A percentile compares a stretch with the other conserved stretches of the same genome.
phyloP scores from a whole-genome alignment of 805 yeast species.

The Yarrowia deformans region DNA sequence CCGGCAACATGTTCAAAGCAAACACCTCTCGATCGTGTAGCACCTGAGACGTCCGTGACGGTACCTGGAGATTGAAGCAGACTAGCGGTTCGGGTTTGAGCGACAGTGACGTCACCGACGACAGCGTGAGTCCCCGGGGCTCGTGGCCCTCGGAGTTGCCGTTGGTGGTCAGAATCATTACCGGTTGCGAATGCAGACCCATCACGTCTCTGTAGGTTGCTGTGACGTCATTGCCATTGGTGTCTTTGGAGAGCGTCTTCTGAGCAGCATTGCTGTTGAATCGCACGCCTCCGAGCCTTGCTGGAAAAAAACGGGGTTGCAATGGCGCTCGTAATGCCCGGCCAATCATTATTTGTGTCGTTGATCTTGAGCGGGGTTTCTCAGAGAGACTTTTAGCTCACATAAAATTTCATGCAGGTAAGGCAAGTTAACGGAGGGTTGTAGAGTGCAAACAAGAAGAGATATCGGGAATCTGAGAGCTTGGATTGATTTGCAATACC shows the following conservation, averaged over 20 bases:
- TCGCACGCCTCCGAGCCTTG: background rate
- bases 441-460: background rate
- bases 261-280: background rate
- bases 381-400: background rate
- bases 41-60: conserved; percentile 77
- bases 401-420: conserved; percentile 3
- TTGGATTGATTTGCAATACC: background rate
- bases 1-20: conserved; percentile 79
- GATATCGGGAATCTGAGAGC: background rate
- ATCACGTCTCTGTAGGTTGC: conserved; percentile 52
- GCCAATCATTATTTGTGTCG: background rate
- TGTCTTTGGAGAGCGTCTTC: background rate
- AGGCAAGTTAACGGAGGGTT: background rate
- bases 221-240: background rate
- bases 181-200: conserved; percentile 60
- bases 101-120: conserved; percentile 84
- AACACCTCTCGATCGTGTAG: conserved; percentile 65
- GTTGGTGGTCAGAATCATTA: conserved; percentile 66
- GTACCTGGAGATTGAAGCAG: conserved; percentile 86
- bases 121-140: conserved; percentile 75
- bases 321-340: conserved; percentile 3
- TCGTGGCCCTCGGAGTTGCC: conserved; percentile 42
- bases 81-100: conserved; percentile 77
- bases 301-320: background rate
- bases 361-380: background rate